Conservation (phyloP, 2,329 filamentous ascomycete genomes). For the Chlorencoelia australis region DNA sequence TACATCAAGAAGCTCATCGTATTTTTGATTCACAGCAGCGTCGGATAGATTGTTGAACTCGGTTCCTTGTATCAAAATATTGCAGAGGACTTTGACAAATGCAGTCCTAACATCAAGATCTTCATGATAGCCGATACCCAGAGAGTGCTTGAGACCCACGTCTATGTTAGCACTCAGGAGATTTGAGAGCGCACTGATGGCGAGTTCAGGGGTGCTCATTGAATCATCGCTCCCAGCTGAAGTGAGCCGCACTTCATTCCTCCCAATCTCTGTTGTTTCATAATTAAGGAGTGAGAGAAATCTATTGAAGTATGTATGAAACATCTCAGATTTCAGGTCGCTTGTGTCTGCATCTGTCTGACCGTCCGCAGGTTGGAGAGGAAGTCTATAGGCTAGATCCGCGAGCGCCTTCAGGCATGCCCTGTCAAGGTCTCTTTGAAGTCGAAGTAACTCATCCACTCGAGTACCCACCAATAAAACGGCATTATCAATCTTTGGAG, state of each 20-base stretch:
- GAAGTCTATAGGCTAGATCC: conserved; percentile 55
- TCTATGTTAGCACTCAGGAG: conserved; percentile 62
- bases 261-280: conserved; percentile 37
- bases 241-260: conserved; percentile 33
- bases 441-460: conserved; percentile 44
- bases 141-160: conserved; percentile 58
- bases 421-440: conserved; percentile 56
- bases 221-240: conserved; percentile 40
- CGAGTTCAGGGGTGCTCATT: conserved; percentile 47
- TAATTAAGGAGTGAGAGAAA: conserved; percentile 57
- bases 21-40: conserved; percentile 57
- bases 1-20: conserved; percentile 53
- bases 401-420: conserved; percentile 56
- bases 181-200: conserved; percentile 59
- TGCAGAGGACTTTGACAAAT: conserved; percentile 60
- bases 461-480: conserved; percentile 32
- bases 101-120: conserved; percentile 60
- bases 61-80: conserved; percentile 61
- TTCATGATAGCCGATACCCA: conserved; percentile 62
- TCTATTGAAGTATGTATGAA: conserved; percentile 60
- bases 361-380: conserved; percentile 54
- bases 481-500: conserved; percentile 34
- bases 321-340: conserved; percentile 61
- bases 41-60: conserved; percentile 62
- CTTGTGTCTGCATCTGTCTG: conserved; percentile 57